Base-by-base conservation (phyloP, 2,329 filamentous ascomycete genomes). In the Calonectria fujianensis region DNA sequence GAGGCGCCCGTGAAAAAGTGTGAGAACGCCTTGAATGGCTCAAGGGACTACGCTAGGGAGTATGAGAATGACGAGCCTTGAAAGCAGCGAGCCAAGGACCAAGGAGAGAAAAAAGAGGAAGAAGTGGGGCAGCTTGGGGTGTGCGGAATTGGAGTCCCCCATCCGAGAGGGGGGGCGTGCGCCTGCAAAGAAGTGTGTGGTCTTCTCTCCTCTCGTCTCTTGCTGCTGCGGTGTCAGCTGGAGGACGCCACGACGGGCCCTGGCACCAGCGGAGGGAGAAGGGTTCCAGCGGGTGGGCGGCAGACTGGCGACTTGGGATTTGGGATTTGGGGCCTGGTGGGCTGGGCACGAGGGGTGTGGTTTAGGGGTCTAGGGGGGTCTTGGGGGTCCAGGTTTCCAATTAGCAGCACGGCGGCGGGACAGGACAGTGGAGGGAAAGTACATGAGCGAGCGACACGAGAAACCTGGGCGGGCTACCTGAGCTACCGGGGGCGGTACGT, bases 201-300 rank as follows among this genome's bases (percentile, higher is more conserved):
- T 64, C 52, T 45, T 69, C 67, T 51, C 69, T 63, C 59, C 51
- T 64, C 68, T 37, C 48, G 32, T 70, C 39, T 45, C 31, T 52
- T 63, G 41, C 57, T 74, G 68, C 75, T 76, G 74, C 68, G 73
- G 77, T 80, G 79, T 81, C 80, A 81, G 80, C 80, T 81, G 79
- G 78, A 79, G 69, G 70, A 77, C 80, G 80, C 80, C 80, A 81
- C 80, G 75, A 78, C 72, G 72, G 69, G 76, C 79, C 80, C 78
- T 79, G 74, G 79, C 75, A 52, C 77, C 78, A 79, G 78, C 68
- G 77, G 71, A 63, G 52, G 59, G 48, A 59, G 39, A 54, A 65
- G 29, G 71, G 50, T 59, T 70, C 68, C 57, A 64, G 68, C 70
- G 70, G 64, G 35, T 54, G 54, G 64, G 70, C 65, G 71, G 69